Percentiles rank a stretch among this genome's conserved stretches.
Conservation (phyloP, 2,329 filamentous ascomycete species). For the Fusarium pseudograminearum region DNA sequence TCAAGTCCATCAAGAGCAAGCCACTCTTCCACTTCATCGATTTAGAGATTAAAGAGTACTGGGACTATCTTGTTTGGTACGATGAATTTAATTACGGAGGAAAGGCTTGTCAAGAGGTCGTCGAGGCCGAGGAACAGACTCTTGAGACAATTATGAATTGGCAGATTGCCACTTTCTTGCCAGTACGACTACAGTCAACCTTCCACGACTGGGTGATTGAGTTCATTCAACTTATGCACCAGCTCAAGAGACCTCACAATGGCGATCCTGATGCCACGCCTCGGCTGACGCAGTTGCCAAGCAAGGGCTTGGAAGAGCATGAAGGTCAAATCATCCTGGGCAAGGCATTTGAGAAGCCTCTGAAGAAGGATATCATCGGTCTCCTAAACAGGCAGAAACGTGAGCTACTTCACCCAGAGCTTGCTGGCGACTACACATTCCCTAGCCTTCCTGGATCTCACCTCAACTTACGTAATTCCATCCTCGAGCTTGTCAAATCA, state of each 20-base stretch:
- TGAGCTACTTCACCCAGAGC: slow-evolving; percentile 88
- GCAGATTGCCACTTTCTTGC: slow-evolving; percentile 94
- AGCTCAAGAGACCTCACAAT: slow-evolving; percentile 76
- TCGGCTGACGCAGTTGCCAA: slow-evolving; percentile 69
- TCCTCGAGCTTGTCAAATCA: slow-evolving; percentile 90
- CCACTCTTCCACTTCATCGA: slow-evolving; percentile 98
- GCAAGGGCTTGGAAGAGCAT: slow-evolving; percentile 69
- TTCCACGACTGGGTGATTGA: slow-evolving; percentile 96
- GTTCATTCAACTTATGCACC: slow-evolving; percentile 95
- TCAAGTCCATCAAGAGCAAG: slow-evolving; percentile 96
- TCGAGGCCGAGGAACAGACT: slow-evolving; percentile 77
- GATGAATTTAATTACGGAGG: slow-evolving; percentile 99
- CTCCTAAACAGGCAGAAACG: slow-evolving; percentile 89
- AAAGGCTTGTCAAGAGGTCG: slow-evolving; percentile 86
- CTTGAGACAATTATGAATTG: slow-evolving; percentile 97
- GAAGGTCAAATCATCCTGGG: slow-evolving; percentile 76
- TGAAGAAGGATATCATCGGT: slow-evolving; percentile 87
- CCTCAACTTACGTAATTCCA: slow-evolving; percentile 68
- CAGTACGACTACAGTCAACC: slow-evolving; percentile 79
- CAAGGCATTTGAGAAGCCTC: slow-evolving; percentile 86
- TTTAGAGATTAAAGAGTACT: slow-evolving; percentile 97
- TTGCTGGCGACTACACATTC: slow-evolving; percentile 88
- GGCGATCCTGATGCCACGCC: slow-evolving; percentile 64
- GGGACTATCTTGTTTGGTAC: slow-evolving; percentile 99
- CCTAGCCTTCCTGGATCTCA: slow-evolving; percentile 82